phyloP scores from a whole-genome alignment of 495 filamentous ascomycete genomes.

The Neurospora hispaniola region DNA sequence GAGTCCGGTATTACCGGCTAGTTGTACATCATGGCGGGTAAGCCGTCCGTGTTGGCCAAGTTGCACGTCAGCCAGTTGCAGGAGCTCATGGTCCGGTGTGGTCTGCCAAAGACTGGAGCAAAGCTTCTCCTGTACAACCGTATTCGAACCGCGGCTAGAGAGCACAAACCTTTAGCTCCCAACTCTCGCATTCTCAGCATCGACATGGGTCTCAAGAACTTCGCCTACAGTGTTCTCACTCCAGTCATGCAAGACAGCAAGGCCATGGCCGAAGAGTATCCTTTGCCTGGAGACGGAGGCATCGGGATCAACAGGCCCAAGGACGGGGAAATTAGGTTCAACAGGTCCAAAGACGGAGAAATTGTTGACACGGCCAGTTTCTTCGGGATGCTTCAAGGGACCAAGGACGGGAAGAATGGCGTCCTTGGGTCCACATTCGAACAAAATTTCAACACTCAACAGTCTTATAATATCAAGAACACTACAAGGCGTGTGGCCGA shows the following conservation, averaged over 20 bases:
- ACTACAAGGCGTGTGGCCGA: background rate
- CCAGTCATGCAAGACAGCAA: constrained; percentile 7
- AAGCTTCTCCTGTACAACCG: constrained; percentile 7
- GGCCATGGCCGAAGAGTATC: background rate
- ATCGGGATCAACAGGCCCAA: background rate
- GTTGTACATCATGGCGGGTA: background rate
- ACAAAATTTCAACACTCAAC: background rate
- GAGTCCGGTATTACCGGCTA: background rate
- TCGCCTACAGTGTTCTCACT: constrained; percentile 61
- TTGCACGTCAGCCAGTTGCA: background rate
- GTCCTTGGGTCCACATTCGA: background rate
- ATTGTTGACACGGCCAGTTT: background rate
- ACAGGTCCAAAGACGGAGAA: background rate
- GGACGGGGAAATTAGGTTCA: background rate
- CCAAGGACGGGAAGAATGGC: background rate
- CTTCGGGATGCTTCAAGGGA: background rate
- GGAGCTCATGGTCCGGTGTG: constrained; percentile 8
- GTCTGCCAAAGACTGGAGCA: constrained; percentile 12
- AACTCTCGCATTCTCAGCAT: constrained; percentile 54
- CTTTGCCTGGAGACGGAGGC: background rate
- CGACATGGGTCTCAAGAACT: constrained; percentile 79
- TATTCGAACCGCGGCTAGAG: constrained; percentile 12
- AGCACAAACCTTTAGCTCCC: constrained; percentile 7
- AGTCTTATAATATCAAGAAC: background rate
- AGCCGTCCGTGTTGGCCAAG: background rate